Percentiles rank a stretch among this genome's conserved stretches.
Conservation (phyloP, 139 green algal species). For the Mesotaenium endlicherianum region DNA sequence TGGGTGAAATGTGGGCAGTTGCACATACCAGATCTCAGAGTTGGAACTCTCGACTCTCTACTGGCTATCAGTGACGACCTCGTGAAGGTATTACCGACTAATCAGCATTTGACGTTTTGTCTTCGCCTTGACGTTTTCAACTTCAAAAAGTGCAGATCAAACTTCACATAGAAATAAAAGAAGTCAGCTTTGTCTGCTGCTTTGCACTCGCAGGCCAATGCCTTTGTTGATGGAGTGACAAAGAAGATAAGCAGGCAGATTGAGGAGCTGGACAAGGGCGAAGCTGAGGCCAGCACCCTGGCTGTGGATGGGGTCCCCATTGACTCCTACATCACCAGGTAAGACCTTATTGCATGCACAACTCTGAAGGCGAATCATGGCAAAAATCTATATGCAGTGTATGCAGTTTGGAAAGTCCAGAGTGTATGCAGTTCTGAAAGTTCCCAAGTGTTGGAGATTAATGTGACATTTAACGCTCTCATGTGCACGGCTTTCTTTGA, state of each 20-base stretch:
- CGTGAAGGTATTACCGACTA: slow-evolving; percentile 74
- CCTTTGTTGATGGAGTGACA: slow-evolving; percentile 74
- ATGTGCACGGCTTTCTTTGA: too few species aligned
- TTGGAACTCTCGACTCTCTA: slow-evolving; percentile 93
- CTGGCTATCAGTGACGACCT: slow-evolving; percentile 91
- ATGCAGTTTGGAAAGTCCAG: too few species aligned
- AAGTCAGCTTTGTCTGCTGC: not conserved
- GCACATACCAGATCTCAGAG: slow-evolving; percentile 79
- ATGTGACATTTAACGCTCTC: too few species aligned
- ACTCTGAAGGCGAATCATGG: too few species aligned
- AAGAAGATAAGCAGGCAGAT: slow-evolving; percentile 78
- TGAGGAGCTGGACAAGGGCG: slow-evolving; percentile 39
- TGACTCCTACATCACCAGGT: slow-evolving; percentile 71
- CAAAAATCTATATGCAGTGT: too few species aligned
- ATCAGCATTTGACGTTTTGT: too few species aligned
- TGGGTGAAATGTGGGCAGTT: slow-evolving; percentile 56
- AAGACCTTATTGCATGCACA: too few species aligned
- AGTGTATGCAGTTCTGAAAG: too few species aligned
- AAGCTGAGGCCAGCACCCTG: slow-evolving; percentile 6
- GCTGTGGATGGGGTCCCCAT: slow-evolving; percentile 68
- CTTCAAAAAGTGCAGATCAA: too few species aligned
- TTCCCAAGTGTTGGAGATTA: too few species aligned
- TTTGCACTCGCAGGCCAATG: slow-evolving; percentile 25
- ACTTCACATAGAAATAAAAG: too few species aligned
- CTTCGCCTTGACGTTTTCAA: too few species aligned